These are phyloP conservation scores for Phellopilus nigrolimitatus DNA, from an alignment of 1,284 basidiomycete species.

Conservation along the genomic window DNA sequence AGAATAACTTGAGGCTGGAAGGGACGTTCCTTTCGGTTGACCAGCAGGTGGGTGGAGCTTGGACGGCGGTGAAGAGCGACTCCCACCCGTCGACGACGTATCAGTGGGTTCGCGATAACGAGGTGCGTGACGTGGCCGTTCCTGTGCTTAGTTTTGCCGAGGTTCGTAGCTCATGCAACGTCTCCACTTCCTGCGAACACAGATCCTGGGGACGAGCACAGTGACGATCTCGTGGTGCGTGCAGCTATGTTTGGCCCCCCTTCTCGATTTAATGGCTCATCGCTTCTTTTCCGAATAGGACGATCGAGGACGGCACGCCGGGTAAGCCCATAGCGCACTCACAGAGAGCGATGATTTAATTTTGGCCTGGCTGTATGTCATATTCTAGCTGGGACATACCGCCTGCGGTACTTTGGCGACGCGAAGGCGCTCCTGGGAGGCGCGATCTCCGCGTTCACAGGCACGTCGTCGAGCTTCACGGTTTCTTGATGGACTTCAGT, in stretches of 20 bases:
- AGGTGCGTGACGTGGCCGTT: slow-evolving; percentile 34
- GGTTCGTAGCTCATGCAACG: neutral
- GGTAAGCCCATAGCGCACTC: slow-evolving; percentile 32
- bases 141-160: neutral
- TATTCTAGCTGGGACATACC: slow-evolving; percentile 57
- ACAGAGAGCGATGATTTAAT: slow-evolving; percentile 10
- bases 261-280: neutral
- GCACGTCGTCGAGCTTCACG: slow-evolving; percentile 57
- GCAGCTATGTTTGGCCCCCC: neutral
- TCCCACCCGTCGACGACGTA: slow-evolving; percentile 77
- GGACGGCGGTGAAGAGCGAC: slow-evolving; percentile 63
- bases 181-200: neutral
- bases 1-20: slow-evolving; percentile 79
- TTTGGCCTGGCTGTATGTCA: neutral
- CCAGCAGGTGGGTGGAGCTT: slow-evolving; percentile 42
- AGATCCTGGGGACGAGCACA: slow-evolving; percentile 56
- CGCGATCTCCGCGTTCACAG: slow-evolving; percentile 55
- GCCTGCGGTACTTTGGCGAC: slow-evolving; percentile 70
- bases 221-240: slow-evolving; percentile 62
- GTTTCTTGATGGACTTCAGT: slow-evolving; percentile 28
- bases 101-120: slow-evolving; percentile 58
- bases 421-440: slow-evolving; percentile 58
- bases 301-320: slow-evolving; percentile 57
- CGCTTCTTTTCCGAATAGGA: slow-evolving; percentile 37
- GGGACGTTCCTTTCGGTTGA: slow-evolving; percentile 71